Base-by-base conservation (phyloP, 2,329 filamentous ascomycete genomes). In the Trichophyton mentagrophytes region DNA sequence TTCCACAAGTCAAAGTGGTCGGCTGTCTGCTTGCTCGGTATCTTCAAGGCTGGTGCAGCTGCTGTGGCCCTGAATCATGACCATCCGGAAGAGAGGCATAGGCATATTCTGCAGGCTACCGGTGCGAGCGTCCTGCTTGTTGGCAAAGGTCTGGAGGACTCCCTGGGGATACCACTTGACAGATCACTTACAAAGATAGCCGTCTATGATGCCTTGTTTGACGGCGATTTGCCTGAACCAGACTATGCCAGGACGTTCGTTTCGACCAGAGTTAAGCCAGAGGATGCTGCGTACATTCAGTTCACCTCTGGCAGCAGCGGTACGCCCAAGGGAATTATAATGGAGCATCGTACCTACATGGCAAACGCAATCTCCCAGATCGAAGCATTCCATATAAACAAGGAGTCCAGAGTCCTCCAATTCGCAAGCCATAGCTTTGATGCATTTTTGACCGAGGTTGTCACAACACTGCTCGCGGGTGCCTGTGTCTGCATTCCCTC, bases 401-500 rank as follows among this genome's bases (percentile, higher is more conserved):
- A 44, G 30, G 13, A 8, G 15, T 85, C 83, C 2, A 76, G 85
- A 1, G 53, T 57, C 4, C 36, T 85, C 8, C 80, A 83, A 61
- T 77, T 82, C 60, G n/a, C 8, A 22, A 56, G 13, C 17, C 57
- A 60, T 20, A 56, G 36, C 3, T 61, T 61, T 27, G 59, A 61
- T 44, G 59, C 56, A 5, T 11, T 20, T 22, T 33, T 61, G 13
- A 25, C 7, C 1, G 59, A 61, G 9, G 56, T 61, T 27, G 20
- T 56, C 36, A n/a, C n/a, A 1, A 80, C 83, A 0, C 71, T 85
- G 3, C 72, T 77, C 0, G 72, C 79, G 33, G 83, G 83, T 7
- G 83, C 80, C 0, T 84, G 80, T 49, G 75, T 86, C 3, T 85
- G 83, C 60, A 76, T 85, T 1, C 82, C 83, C 0, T 77, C 78